Base-by-base conservation (phyloP, 1,139 yeast genomes). In the Kodamaea suecica region DNA sequence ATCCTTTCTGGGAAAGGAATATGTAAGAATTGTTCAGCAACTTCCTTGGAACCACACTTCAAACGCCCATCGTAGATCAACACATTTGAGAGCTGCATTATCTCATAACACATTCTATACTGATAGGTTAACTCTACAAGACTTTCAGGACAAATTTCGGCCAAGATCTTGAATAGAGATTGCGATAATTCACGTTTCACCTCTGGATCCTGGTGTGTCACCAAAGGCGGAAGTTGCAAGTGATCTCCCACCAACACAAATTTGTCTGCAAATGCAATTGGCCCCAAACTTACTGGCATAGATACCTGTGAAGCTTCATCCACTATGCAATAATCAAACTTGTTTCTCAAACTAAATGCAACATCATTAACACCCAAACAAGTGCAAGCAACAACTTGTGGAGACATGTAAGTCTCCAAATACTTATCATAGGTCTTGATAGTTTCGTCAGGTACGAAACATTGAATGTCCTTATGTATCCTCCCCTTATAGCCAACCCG, bases 251-350 rank as follows among this genome's bases (percentile, higher is more conserved):
- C 97, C 40, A 92, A 68, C 2, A 94, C 71, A 52, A 92, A 92
- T 55, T 75, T 84, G 30, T 84, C 80, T 23, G 92, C 82, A 42
- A 76, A 76, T 23, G 90, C 60, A 29, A 92, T 56, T 0, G 98
- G 97, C 0, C 98, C 98, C 19, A 92, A 58, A 48, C 95, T 84
- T 4, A 86, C 73, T 0, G 99, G 98, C 66, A 92, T 68, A 0
- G 97, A 81, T 0, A 90, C 86, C 52, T 92, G 98, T 0, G 97
- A 88, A 0, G 98, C 97, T 55, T 92, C 99, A 55, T 92, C 99
- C 30, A 94, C 76, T 30, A 92, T 90, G 53, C 97, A 94, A 53
- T 85, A 90, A 53, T 92, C 98, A 58, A 92, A 92, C 14, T 65
- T 69, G 21, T 76, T 62, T 33, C 84, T 63, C 45, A 70, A 52